Base-by-base conservation (phyloP, 2,329 filamentous ascomycete genomes). In the Apiospora rasikravindrae region DNA sequence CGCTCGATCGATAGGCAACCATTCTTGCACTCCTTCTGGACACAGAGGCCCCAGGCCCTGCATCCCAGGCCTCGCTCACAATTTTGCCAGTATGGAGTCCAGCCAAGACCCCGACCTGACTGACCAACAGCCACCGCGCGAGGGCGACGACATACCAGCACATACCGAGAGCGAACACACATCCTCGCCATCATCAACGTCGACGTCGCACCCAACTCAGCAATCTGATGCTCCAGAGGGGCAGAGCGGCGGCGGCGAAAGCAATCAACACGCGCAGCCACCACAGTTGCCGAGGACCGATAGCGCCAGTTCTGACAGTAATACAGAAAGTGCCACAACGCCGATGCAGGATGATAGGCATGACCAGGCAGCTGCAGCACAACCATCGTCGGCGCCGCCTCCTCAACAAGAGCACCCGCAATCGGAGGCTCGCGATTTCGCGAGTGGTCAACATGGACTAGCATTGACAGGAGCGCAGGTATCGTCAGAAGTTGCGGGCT, bases 401-500 rank as follows among this genome's bases (percentile, higher is more conserved):
- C 10, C 29, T 37, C 57, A 64, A 22, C 57, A 37, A n/a, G 57
- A 40, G 19, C 57, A 64, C 29, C 11, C 40, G 8, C 24, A 26
- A 29, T 7, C 67, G 26, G 67, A 49, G 16, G 44, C 44, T 33
- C 67, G 7, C 44, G 67, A 69, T 49, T 69, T 69, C 19, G 67
- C 67, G 10, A 69, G 44, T 47, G 67, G 67, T n/a, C 44, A 69
- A 37, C 44, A 69, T 22, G 67, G 67, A 14, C 44, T 44, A 45
- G 44, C 33, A 29, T 8, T 37, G 33, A 49, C 44, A 37, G 26
- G 8, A 13, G 26, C 67, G 44, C 26, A 44, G 26, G 44, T 33
- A 13, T 13, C 44, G 26, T 45, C 67, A 29, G 19, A 37, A n/a
- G 8, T 22, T 22, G 26, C 67, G 4, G 26, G 4, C 33, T 44